Percentiles rank a stretch among this genome's conserved stretches.
Evolutionary conservation across 208 protist species (phyloP).

Genomic region (Trypanosoma boissoni): DNA sequence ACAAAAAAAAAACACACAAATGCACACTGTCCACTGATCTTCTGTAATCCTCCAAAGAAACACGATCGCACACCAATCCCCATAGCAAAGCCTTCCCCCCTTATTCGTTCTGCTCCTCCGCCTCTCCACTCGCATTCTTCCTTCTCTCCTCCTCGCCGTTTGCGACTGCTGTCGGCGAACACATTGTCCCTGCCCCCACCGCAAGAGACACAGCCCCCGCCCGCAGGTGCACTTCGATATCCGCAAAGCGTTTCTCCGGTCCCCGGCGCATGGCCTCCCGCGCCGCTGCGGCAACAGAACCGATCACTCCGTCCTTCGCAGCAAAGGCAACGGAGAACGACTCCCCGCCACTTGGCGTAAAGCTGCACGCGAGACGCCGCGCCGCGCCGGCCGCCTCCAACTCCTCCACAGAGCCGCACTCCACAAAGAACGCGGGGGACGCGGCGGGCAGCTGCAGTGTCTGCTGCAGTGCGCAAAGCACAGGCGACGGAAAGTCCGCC

Average conservation of each 20-base stretch:
- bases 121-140: too few species aligned
- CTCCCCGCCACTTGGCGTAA: background rate
- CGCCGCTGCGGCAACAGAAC: background rate
- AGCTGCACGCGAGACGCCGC: constrained; percentile 6
- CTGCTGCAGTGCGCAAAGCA: constrained; percentile 10
- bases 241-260: constrained; percentile 18
- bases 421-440: constrained; percentile 19
- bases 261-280: background rate
- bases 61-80: too few species aligned
- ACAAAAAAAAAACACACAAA: too few species aligned
- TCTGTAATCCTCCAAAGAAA: too few species aligned
- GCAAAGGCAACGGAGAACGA: background rate
- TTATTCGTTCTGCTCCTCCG: too few species aligned
- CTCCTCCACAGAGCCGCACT: constrained; percentile 28
- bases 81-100: too few species aligned
- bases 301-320: background rate
- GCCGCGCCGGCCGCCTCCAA: constrained; percentile 3
- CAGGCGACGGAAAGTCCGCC: constrained; percentile 9
- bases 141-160: too few species aligned
- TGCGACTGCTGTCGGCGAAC: too few species aligned
- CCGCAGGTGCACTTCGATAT: constrained; percentile 10
- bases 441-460: constrained; percentile 1
- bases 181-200: too few species aligned
- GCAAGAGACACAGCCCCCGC: background rate
- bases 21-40: too few species aligned